Base-by-base conservation (phyloP, 768 basidiomycete genomes). In the Russula griseocarnosa region DNA sequence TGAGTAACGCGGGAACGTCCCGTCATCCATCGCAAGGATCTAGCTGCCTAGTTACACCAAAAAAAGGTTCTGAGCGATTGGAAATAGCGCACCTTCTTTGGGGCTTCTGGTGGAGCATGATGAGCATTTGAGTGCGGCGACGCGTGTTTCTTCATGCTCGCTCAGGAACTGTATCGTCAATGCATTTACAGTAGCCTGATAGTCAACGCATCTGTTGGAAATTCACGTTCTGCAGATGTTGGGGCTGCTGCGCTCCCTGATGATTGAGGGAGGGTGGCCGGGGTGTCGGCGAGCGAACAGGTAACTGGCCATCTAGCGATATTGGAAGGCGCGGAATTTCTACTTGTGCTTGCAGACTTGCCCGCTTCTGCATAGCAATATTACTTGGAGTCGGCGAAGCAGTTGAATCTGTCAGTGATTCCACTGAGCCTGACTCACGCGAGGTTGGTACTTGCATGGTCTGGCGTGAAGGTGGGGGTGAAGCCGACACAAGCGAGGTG, bases 31-130 rank as follows among this genome's bases (percentile, higher is more conserved):
- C 0, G 93, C 90, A 50, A 98, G 78, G 66, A 97, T 96, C 95
- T 98, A 55, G 34, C 2, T 38, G 38, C 7, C 10, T 60, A 42
- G 36, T n/a, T 30, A 30, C 51, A 54, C n/a, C 42, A 47, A 9
- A 32, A 18, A 55, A 50, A 32, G 11, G 16, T 3, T 24, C 34
- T 8, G 18, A 24, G 32, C 50, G 34, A 26, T 32, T 18, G 34
- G 18, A n/a, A 36, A 20, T 47, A 13, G 58, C 71, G 52, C 65
- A 90, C 94, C 85, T 96, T 96, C 76, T 88, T 92, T 0, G 97
- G 97, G 14, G 94, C 71, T 98, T 98, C 73, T 95, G 91, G 75
- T 99, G 97, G 57, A 99, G 77, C 97, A 99, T 99, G 61, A 97
- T 87, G 44, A 99, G 78, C 97, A 99, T 75, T 96, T 95, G 69